Conservation (phyloP, 352 stramenopile species). For the Phytophthora pseudosyringae region DNA sequence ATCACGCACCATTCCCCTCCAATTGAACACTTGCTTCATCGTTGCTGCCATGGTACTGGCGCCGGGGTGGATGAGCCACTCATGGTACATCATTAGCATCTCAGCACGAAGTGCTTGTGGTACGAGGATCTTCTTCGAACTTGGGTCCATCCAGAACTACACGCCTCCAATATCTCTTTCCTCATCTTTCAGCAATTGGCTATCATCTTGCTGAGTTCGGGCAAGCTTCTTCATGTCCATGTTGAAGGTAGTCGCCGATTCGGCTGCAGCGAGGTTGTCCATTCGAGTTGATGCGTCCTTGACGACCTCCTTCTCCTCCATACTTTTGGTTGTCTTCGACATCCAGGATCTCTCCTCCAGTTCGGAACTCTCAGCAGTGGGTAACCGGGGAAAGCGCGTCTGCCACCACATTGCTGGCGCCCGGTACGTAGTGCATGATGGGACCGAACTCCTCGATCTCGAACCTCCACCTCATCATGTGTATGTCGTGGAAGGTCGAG, state of each 20-base stretch:
- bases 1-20: background rate
- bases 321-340: background rate
- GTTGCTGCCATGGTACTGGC: background rate
- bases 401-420: background rate
- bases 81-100: background rate
- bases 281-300: too few relatives aligned
- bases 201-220: background rate
- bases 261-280: too few relatives aligned
- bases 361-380: background rate
- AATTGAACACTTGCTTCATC: slow-evolving; percentile 14
- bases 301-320: background rate
- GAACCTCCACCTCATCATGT: slow-evolving; percentile 9
- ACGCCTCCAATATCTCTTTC: background rate
- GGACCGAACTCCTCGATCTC: slow-evolving; percentile 13
- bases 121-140: background rate
- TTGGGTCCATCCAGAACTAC: background rate
- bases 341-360: background rate
- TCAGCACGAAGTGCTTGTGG: background rate
- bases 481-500: slow-evolving; percentile 7
- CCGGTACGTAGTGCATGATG: background rate
- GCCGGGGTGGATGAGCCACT: slow-evolving; percentile 10
- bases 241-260: background rate
- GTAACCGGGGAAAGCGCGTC: background rate
- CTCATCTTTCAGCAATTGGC: background rate
- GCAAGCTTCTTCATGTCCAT: background rate